Base-by-base conservation (phyloP, 331 rosid genomes). In the Malus hybrid region DNA sequence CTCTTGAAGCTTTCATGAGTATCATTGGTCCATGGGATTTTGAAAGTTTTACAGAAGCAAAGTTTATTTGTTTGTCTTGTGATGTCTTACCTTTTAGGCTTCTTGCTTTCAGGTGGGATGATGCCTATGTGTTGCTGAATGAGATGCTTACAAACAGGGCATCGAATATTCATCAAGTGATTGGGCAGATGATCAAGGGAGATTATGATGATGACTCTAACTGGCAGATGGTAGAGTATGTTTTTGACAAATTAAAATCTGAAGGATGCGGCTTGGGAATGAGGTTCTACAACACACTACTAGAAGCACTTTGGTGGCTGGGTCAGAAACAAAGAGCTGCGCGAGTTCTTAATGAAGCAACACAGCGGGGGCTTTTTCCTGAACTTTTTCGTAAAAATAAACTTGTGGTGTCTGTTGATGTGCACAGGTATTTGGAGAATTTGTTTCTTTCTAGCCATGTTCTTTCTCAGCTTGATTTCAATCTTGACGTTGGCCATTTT, bases 231-330 rank as follows among this genome's bases (percentile, higher is more conserved):
- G 97, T 95, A 61, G 97, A 92, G 80, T 95, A 92, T 83, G 82
- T 95, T 80, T 95, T 95, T 81, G 99, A 95, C 86, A 95, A 88
- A 85, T 89, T 95, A 80, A 92, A 84, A 67, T 85, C 94, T 50
- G 91, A 92, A 83, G 97, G 98, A 69, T 88, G 94, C 76, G 93
- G 90, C 62, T 78, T 92, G 78, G 97, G 91, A 79, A 83, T 92
- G 88, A 88, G 86, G 75, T 91, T 92, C 86, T 90, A 92, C 81
- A 95, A 92, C 75, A 85, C 94, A 24, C 90, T 92, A 75, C 81
- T 90, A 60, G 99, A 92, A 80, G 98, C 98, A 80, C 98, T 90
- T 80, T 95, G 98, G 99, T 90, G 96, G 93, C 80, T 89, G 87
- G 86, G 85, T 73, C 98, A 95, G 91, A 90, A 90, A 87, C 90